Percentiles rank a stretch among this genome's conserved stretches.
phyloP scores from a whole-genome alignment of 192 early-diverging fungal species.

The Thoreauomyces humboldtii region DNA sequence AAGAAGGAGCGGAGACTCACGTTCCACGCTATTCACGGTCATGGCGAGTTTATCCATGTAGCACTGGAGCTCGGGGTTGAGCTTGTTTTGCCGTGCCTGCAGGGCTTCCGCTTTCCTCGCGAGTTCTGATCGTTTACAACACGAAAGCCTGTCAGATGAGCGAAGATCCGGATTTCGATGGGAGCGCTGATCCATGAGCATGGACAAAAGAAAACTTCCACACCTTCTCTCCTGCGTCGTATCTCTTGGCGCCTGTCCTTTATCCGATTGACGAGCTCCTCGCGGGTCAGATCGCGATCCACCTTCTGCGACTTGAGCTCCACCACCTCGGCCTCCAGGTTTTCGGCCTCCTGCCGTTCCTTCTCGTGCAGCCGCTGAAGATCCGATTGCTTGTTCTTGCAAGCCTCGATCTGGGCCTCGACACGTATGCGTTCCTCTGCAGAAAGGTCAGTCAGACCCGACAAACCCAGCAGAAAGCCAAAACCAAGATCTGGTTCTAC shows the following conservation, averaged over 20 bases:
- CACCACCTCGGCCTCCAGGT: slow-evolving; percentile 13
- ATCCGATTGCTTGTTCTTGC: slow-evolving; percentile 21
- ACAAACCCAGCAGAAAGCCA: not conserved
- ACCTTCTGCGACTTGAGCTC: slow-evolving; percentile 30
- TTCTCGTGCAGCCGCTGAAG: slow-evolving; percentile 11
- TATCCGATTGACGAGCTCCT: slow-evolving; percentile 38
- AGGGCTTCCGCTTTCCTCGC: not conserved
- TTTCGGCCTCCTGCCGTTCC: slow-evolving; percentile 17
- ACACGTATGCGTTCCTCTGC: slow-evolving; percentile 3
- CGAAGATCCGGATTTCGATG: not conserved
- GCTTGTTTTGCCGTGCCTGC: slow-evolving; percentile 42
- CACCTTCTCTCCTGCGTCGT: slow-evolving; percentile 45
- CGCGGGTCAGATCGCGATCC: slow-evolving; percentile 32
- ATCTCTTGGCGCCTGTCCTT: slow-evolving; percentile 45
- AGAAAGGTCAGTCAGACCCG: not conserved
- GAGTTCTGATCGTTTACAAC: slow-evolving; percentile 14
- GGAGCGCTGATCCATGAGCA: too few species aligned
- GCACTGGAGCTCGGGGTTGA: slow-evolving; percentile 57
- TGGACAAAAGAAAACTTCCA: not conserved
- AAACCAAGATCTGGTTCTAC: not conserved
- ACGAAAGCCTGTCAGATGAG: not conserved
- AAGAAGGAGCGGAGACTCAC: slow-evolving; percentile 8
- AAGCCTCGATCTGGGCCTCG: slow-evolving; percentile 12
- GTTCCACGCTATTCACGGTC: slow-evolving; percentile 37
- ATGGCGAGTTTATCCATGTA: slow-evolving; percentile 57